These are phyloP conservation scores for Sanguinoderma infundibulare DNA, from an alignment of 1,284 basidiomycete genomes.

Conservation along the genomic window DNA sequence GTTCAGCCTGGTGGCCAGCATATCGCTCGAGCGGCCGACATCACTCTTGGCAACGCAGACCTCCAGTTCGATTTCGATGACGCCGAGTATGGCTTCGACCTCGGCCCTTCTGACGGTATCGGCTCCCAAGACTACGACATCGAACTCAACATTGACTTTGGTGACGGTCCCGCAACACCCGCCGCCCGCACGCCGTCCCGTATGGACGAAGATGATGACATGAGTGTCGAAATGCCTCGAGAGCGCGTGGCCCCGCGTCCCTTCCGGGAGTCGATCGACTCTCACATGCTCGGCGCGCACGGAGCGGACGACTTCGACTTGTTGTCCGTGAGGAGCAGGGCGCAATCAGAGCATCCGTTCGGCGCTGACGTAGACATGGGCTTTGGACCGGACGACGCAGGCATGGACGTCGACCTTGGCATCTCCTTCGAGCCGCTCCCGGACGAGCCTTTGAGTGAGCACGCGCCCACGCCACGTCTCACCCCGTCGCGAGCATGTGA, in stretches of 20 bases:
- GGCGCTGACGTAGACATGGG: slow-evolving; percentile 63
- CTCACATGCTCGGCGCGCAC: slow-evolving; percentile 55
- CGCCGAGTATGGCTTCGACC: slow-evolving; percentile 62
- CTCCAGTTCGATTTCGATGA: slow-evolving; percentile 64
- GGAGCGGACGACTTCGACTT: slow-evolving; percentile 59
- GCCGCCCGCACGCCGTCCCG: slow-evolving; percentile 32
- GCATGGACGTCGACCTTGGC: slow-evolving; percentile 70
- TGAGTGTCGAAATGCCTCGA: slow-evolving; percentile 76
- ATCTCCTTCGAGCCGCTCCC: slow-evolving; percentile 54
- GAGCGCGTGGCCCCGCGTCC: slow-evolving; percentile 58
- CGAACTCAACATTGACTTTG: slow-evolving; percentile 76
- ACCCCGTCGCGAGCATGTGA: slow-evolving; percentile 74
- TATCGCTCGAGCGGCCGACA: slow-evolving; percentile 82
- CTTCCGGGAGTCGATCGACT: slow-evolving; percentile 61
- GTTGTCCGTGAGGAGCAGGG: slow-evolving; percentile 64
- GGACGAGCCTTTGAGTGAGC: slow-evolving; percentile 33
- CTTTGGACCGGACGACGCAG: slow-evolving; percentile 52
- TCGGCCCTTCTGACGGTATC: slow-evolving; percentile 80
- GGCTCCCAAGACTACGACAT: slow-evolving; percentile 84
- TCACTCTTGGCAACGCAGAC: slow-evolving; percentile 77
- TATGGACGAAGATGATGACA: slow-evolving; percentile 46
- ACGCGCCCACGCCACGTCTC: slow-evolving; percentile 48
- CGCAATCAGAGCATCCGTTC: slow-evolving; percentile 67
- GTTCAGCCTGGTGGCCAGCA: slow-evolving; percentile 74
- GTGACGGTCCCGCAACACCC: slow-evolving; percentile 51